Evolutionary conservation across 768 basidiomycete genomes (phyloP), one percentile per base, ranked within the genome.

Genomic region (Ephemerocybe angulata): DNA sequence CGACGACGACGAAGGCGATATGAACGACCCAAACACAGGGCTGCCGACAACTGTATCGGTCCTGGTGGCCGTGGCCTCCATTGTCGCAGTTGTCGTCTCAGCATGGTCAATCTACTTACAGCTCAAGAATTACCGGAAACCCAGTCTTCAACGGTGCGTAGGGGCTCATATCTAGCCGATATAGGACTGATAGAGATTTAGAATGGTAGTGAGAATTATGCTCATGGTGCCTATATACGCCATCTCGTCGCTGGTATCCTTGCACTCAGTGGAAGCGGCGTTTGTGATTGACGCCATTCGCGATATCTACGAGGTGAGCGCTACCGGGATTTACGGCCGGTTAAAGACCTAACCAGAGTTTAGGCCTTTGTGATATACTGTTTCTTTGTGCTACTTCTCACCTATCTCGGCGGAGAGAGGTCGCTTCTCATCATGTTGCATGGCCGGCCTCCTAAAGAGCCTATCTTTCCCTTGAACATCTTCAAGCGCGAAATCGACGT

Each of bases 221-320:
- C 58, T 98, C 62, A 98, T 98, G 94, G 91, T 91, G 4, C 96
- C 96, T 0, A 74, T 98, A 27, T 98, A 99, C 67, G 93, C 85
- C 1, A 76, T 98, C 27, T 81, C 97, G 0, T 94, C 93, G 3
- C 76, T 98, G 60, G 93, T 98, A 58, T 93, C 96, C 0, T 76
- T 99, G 37, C 92, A 94, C 73, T 97, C 94, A 0, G 75, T 98
- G 52, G 89, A 96, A 65, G 93, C 90, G 2, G 97, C 97, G 0
- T 98, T 98, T 74, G 87, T 97, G 58, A 95, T 99, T 57, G 97
- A 99, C 67, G 93, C 83, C 15, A 77, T 98, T 57, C 82, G 97
- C 40, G 97, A 98, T 69, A 82, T 99, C 15, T 99, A 99, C 68
- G 97, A 99, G 81, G 94, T 93, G 56, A 56, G 82, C 67, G 17